Conservation (phyloP, 495 filamentous ascomycete species). For the Tuber indicum region DNA sequence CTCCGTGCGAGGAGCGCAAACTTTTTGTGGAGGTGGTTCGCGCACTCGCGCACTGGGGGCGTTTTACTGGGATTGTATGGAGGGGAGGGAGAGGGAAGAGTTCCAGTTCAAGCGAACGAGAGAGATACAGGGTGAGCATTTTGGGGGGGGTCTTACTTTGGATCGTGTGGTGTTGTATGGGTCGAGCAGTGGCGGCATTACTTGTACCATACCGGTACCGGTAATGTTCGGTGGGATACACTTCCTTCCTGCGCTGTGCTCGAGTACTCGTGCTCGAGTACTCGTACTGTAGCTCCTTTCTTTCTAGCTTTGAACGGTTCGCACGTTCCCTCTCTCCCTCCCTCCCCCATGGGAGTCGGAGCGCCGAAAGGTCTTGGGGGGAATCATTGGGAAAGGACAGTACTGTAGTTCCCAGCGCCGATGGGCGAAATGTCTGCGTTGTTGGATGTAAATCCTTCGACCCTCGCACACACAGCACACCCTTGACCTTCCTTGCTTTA, state of each 20-base stretch:
- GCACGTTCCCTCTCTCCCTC: constrained; percentile 28
- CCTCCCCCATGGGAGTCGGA: constrained; percentile 23
- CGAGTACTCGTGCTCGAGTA: too few relatives aligned
- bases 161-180: background rate
- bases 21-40: background rate
- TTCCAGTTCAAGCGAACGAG: background rate
- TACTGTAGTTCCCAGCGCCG: constrained; percentile 16
- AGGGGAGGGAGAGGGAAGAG: background rate
- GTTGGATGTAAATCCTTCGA: constrained; percentile 25
- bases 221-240: background rate
- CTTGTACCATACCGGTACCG: background rate
- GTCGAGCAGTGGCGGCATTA: background rate
- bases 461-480: constrained; percentile 31
- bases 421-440: constrained; percentile 36
- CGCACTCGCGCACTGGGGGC: background rate
- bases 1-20: background rate
- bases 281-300: constrained; percentile 21
- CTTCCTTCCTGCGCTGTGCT: background rate
- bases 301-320: constrained; percentile 30
- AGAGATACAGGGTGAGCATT: background rate
- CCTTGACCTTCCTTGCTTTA: background rate
- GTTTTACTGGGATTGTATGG: constrained; percentile 4
- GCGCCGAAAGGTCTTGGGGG: constrained; percentile 35
- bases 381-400: constrained; percentile 14
- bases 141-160: background rate